Base-by-base conservation (phyloP, 345 rosid species). In the Toxicodendron radicans region DNA sequence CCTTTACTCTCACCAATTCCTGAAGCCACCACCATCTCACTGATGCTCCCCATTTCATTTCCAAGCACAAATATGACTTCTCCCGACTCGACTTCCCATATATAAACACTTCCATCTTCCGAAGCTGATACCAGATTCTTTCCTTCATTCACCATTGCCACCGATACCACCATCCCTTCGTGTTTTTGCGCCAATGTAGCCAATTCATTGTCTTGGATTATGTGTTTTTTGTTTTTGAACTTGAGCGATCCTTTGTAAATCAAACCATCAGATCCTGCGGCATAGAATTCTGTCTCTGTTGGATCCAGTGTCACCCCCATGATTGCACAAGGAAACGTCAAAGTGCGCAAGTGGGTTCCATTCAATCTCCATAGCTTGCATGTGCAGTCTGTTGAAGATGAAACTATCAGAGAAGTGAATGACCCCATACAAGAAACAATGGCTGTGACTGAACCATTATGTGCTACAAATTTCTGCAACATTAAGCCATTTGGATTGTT, bases 181-280 rank as follows among this genome's bases (percentile, higher is more conserved):
- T 87, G 90, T 32, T 49, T 87, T 58, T 66, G 64, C 2, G 18
- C 33, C 83, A 75, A 79, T 33, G 62, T 48, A 3, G 20, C 46
- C 60, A 71, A 43, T 57, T 80, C 73, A 0, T 23, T 52, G 14
- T 66, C 51, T 13, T 0, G 74, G 17, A 17, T 68, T 49, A 4
- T 59, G 12, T 20, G 63, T 52, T 67, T 64, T 62, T 75, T 70
- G 49, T 33, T 70, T 43, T 64, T 70, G 16, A 53, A 59, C 35
- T 68, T 78, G 5, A 83, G 7, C 11, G 24, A 57, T 21, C 81
- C 81, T 7, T 68, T 74, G 38, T 87, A 83, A 52, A 87, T 74
- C n/a, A 46, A 71, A 27, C 90, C 87, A 32, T 87, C 81, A 0
- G 81, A 78, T 0, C 88, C 85, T 8, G 85, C 88, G 59, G 81